A percentile compares a stretch with the other conserved stretches of the same genome.
phyloP scores from a whole-genome alignment of 2,329 filamentous ascomycete genomes.

The Talaromyces sp. region DNA sequence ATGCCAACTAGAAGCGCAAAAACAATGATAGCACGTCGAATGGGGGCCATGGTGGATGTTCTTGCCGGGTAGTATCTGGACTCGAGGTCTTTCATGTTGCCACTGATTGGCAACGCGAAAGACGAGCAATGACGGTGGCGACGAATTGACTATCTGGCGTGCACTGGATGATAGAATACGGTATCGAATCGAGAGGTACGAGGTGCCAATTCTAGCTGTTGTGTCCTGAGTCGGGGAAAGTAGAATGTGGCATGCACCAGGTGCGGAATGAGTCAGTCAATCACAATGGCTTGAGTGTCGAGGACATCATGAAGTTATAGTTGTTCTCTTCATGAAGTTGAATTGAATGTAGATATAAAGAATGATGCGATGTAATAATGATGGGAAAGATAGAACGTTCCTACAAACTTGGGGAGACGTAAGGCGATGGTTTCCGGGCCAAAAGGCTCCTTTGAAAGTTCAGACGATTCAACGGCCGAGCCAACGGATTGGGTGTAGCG shows the following conservation, averaged over 20 bases:
- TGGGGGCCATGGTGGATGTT: slow-evolving; percentile 12
- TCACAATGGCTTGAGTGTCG: not conserved
- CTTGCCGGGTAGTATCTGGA: slow-evolving; percentile 2
- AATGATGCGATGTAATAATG: not conserved
- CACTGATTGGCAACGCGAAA: not conserved
- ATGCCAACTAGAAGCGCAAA: slow-evolving; percentile 14
- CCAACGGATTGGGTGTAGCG: slow-evolving; percentile 4
- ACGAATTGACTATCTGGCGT: not conserved
- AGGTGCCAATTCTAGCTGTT: not conserved
- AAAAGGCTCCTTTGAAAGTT: not conserved
- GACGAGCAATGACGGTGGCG: not conserved
- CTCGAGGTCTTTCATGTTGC: slow-evolving; percentile 3
- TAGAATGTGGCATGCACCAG: not conserved
- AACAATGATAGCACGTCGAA: slow-evolving; percentile 12
- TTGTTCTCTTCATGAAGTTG: not conserved
- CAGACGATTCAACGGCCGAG: not conserved
- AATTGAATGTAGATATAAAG: not conserved
- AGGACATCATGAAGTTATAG: not conserved
- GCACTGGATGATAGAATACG: not conserved
- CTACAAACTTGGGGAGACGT: not conserved
- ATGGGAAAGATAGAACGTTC: not conserved
- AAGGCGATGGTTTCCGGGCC: not conserved
- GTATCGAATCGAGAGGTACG: not conserved
- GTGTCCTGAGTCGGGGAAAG: not conserved
- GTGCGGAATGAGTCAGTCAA: not conserved